Evolutionary conservation across 805 yeast genomes (phyloP).

Genomic region (Saccharomycopsis synnaedendra): DNA sequence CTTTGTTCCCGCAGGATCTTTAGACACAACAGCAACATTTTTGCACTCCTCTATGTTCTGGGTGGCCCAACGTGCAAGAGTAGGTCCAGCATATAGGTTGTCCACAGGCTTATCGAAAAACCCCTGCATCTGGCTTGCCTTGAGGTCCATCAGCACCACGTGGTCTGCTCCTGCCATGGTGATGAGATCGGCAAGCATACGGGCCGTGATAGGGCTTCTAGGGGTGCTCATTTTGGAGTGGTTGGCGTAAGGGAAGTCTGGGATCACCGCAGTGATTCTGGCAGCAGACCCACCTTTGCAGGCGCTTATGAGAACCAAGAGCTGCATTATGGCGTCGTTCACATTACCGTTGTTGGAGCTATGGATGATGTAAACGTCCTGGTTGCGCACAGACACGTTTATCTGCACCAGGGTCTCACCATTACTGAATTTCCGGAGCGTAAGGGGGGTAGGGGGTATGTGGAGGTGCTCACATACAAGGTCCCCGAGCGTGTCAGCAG

Average conservation of each 20-base stretch:
- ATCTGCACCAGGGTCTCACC: slow-evolving; percentile 82
- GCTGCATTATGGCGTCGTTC: slow-evolving; percentile 80
- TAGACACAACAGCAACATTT: slow-evolving; percentile 47
- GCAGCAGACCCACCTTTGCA: slow-evolving; percentile 94
- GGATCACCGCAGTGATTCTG: slow-evolving; percentile 86
- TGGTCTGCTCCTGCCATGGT: slow-evolving; percentile 55
- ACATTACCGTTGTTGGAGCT: slow-evolving; percentile 56
- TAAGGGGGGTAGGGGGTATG: slow-evolving; percentile 25
- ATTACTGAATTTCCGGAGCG: slow-evolving; percentile 69
- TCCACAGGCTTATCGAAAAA: slow-evolving; percentile 55
- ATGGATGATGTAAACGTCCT: slow-evolving; percentile 71
- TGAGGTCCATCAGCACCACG: slow-evolving; percentile 53
- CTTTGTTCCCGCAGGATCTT: slow-evolving; percentile 58
- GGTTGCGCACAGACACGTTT: slow-evolving; percentile 83
- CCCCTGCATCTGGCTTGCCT: slow-evolving; percentile 57
- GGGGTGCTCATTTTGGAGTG: slow-evolving; percentile 43
- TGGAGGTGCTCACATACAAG: slow-evolving; percentile 25
- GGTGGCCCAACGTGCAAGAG: slow-evolving; percentile 42
- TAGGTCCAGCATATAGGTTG: slow-evolving; percentile 44
- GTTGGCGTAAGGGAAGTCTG: slow-evolving; percentile 93
- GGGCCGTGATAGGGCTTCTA: slow-evolving; percentile 24
- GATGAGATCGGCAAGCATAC: slow-evolving; percentile 37
- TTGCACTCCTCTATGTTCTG: slow-evolving; percentile 41
- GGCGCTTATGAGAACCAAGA: slow-evolving; percentile 83
- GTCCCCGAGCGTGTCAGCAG: slow-evolving; percentile 26